Conservation (phyloP, 768 basidiomycete species). For the Leucogyrophana mollusca region DNA sequence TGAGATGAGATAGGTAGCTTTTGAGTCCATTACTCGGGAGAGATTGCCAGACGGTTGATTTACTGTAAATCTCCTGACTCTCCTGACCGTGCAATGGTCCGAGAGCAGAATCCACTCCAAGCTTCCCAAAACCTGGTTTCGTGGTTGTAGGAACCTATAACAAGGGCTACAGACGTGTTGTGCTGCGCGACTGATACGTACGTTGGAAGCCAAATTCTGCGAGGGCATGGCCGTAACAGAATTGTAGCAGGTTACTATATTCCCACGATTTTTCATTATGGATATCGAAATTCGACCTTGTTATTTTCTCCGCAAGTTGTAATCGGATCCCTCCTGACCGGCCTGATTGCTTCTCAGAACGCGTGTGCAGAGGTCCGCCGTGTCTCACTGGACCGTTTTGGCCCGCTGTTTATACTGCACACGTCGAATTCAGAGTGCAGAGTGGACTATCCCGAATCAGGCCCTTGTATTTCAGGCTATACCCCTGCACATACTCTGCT, state of each 20-base stretch:
- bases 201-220: too few species aligned
- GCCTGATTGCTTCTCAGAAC: too few species aligned
- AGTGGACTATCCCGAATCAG: neutral
- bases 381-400: neutral
- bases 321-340: too few species aligned
- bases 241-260: too few species aligned
- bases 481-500: too few species aligned
- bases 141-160: slow-evolving; percentile 98
- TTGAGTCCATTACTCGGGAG: slow-evolving; percentile 72
- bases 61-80: slow-evolving; percentile 79
- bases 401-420: too few species aligned
- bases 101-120: slow-evolving; percentile 98
- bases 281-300: too few species aligned
- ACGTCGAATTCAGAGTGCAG: too few species aligned
- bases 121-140: slow-evolving; percentile 99
- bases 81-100: slow-evolving; percentile 86
- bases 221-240: too few species aligned
- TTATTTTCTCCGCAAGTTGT: too few species aligned
- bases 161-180: slow-evolving; percentile 89
- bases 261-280: too few species aligned
- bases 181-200: slow-evolving; percentile 34
- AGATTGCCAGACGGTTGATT: slow-evolving; percentile 96
- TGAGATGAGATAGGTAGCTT: slow-evolving; percentile 12
- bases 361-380: neutral
- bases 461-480: too few species aligned